Conservation (phyloP, 2,329 filamentous ascomycete genomes). For the Fusarium brachygibbosum region DNA sequence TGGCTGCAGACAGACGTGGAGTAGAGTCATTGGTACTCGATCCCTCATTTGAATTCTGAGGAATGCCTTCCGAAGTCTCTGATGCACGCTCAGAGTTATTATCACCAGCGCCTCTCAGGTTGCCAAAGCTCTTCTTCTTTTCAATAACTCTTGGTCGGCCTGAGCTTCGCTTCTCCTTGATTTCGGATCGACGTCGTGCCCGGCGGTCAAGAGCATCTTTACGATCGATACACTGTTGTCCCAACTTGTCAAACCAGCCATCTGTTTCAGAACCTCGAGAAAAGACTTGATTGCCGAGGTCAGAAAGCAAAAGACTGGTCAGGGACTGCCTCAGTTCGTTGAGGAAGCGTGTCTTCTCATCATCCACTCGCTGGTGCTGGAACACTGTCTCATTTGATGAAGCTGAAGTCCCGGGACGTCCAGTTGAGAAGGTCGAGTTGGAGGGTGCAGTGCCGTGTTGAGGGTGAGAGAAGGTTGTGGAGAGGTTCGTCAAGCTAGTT, state of each 20-base stretch:
- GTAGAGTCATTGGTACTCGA: conserved; percentile 50
- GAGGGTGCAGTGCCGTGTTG: conserved; percentile 60
- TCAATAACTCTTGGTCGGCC: conserved; percentile 67
- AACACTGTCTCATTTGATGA: conserved; percentile 77
- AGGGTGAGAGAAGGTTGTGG: conserved; percentile 61
- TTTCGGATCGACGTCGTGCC: conserved; percentile 57
- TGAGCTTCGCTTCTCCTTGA: conserved; percentile 61
- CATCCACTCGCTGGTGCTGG: conserved; percentile 70
- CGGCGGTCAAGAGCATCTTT: conserved; percentile 68
- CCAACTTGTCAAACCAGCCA: conserved; percentile 81
- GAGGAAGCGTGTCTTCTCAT: conserved; percentile 84
- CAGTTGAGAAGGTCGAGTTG: conserved; percentile 63
- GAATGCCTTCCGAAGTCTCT: conserved; percentile 56
- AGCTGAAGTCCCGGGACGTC: conserved; percentile 73
- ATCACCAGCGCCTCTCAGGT: conserved; percentile 68
- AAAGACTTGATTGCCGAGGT: conserved; percentile 88
- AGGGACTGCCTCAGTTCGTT: conserved; percentile 82
- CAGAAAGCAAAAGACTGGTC: conserved; percentile 87
- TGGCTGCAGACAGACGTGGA: conserved; percentile 40
- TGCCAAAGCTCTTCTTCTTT: conserved; percentile 77
- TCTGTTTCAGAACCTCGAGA: conserved; percentile 94
- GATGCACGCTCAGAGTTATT: conserved; percentile 52
- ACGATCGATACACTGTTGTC: conserved; percentile 74
- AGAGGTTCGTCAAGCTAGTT: conserved; percentile 71
- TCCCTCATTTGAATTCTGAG: conserved; percentile 59